A percentile compares a stretch with the other conserved stretches of the same genome.
Conservation (phyloP, 148 eudicot species). For the Fagopyrum tataricum region DNA sequence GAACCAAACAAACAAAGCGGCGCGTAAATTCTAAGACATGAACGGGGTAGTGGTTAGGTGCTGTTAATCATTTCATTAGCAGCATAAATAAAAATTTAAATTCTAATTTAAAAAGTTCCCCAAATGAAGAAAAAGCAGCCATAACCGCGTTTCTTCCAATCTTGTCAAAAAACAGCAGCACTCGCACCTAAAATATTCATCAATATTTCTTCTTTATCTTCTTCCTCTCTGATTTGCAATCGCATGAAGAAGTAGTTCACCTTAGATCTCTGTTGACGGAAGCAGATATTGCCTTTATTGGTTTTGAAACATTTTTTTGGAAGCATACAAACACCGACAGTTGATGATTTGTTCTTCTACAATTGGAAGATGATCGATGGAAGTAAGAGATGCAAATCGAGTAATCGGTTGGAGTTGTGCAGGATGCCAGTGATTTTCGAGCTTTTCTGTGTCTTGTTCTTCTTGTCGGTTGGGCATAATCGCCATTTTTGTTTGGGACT, state of each 20-base stretch:
- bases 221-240: slow-evolving; percentile 3
- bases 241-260: neutral
- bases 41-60: slow-evolving; percentile 7
- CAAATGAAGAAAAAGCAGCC: slow-evolving; percentile 4
- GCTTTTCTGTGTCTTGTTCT: neutral
- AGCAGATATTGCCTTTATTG: neutral
- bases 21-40: slow-evolving; percentile 7
- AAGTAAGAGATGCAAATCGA: neutral
- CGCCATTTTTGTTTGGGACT: slow-evolving; percentile 19
- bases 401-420: neutral
- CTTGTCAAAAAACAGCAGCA: slow-evolving; percentile 8
- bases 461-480: slow-evolving; percentile 8
- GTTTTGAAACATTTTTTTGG: neutral
- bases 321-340: slow-evolving; percentile 6
- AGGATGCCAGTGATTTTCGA: slow-evolving; percentile 2
- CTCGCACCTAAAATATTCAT: neutral
- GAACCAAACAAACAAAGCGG: slow-evolving; percentile 12
- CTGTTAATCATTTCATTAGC: slow-evolving; percentile 7
- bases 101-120: neutral
- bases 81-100: neutral
- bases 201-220: neutral
- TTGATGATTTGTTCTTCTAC: slow-evolving; percentile 4
- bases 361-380: neutral
- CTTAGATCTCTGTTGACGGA: neutral
- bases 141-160: slow-evolving; percentile 14